phyloP scores from a whole-genome alignment of 164 flowering plant species.

The Protea cynaroides region DNA sequence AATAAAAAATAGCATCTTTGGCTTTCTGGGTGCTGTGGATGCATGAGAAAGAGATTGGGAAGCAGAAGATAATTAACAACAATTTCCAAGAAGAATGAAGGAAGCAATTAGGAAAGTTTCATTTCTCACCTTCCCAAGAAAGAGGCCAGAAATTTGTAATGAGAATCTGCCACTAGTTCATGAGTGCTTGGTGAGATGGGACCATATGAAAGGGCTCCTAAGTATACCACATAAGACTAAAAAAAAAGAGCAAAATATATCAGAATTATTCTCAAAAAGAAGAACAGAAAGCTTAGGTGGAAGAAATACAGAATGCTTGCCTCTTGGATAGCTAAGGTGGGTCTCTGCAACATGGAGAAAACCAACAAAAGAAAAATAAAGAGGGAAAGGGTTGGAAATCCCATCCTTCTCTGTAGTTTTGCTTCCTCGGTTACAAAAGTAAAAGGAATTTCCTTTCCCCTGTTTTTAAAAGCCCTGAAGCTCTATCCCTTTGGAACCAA shows the following conservation, averaged over 20 bases:
- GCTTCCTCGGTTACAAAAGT: neutral
- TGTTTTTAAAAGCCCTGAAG: too few relatives aligned
- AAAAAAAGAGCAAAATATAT: neutral
- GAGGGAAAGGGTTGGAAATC: neutral
- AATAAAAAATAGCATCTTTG: conserved; percentile 9
- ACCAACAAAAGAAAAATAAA: neutral
- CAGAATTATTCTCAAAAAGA: neutral
- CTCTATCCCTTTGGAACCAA: too few relatives aligned
- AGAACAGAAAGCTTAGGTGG: too few relatives aligned
- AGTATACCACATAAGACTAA: conserved; percentile 56
- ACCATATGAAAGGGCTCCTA: conserved; percentile 49
- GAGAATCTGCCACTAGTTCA: conserved; percentile 31
- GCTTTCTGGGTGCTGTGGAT: conserved; percentile 20
- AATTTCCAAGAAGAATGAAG: neutral
- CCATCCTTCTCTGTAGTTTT: neutral
- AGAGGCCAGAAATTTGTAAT: conserved; percentile 44
- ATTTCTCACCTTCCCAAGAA: conserved; percentile 37
- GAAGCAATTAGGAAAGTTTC: neutral
- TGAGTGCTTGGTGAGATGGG: conserved; percentile 20
- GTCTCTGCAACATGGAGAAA: conserved; percentile 8
- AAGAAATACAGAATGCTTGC: conserved; percentile 19
- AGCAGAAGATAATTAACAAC: neutral
- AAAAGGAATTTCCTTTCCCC: too few relatives aligned
- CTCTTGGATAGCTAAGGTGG: conserved; percentile 19
- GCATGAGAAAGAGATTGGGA: too few relatives aligned